Base-by-base conservation (phyloP, 2,329 filamentous ascomycete genomes). In the Epichloe amarillans region DNA sequence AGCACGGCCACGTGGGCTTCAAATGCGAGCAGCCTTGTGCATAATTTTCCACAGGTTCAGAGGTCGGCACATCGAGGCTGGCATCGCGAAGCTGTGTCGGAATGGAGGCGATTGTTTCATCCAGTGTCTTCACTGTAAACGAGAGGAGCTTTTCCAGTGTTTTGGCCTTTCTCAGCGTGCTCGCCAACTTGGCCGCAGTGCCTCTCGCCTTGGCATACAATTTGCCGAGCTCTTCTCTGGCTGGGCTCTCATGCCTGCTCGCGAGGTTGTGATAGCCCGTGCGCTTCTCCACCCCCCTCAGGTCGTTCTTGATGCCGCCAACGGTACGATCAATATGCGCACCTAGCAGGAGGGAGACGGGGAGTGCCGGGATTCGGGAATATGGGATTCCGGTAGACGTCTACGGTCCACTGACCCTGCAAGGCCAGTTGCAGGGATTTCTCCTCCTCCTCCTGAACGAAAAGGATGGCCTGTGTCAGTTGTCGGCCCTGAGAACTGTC, bases 181-280 rank as follows among this genome's bases (percentile, higher is more conserved):
- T 69, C 3, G 67, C 68, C 5, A 71, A 55, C 50, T 66, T 66
- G 23, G 64, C 60, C 1, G 66, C 62, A 30, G 56, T 62, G 5
- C 66, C 64, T 47, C 62, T 66, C 55, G 67, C 64, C 38, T 62
- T 51, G 10, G 62, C 62, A 0, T 62, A 65, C n/a, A 69, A 53
- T 2, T 56, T 52, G 3, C 60, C 62, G 4, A 68, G 55, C 43
- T 64, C 59, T 8, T 61, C 61, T 2, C 60, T 56, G 5, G 62
- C 61, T 3, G 59, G 56, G 2, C 58, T 55, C n/a, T 62, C 59
- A 14, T 62, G 56, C 26, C 56, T 59, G 54, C 56, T 58, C 10
- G 60, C 53, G 49, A 67, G 69, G 21, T 60, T 58, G 47, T 64
- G 62, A 46, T 67, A 63, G 15, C 65, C 66, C 2, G 68, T 69